phyloP scores from a whole-genome alignment of 129 eudicot genomes.

The Flaveria ramosissima region DNA sequence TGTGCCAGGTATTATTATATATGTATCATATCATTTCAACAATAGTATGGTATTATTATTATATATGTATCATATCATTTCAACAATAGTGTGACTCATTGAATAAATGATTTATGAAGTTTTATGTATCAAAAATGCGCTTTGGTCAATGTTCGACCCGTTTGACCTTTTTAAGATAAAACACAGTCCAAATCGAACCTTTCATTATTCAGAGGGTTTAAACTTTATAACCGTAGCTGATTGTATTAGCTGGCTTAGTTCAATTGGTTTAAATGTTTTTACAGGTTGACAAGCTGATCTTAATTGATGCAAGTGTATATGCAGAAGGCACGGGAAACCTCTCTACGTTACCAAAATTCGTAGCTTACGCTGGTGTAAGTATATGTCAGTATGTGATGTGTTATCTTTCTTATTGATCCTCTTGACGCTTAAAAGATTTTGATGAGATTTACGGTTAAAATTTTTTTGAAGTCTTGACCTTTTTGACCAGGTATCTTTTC shows the following conservation, averaged over 20 bases:
- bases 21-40: background rate
- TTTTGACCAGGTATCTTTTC: slow-evolving; percentile 55
- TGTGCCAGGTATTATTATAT: background rate
- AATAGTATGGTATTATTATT: background rate
- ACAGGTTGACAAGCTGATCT: slow-evolving; percentile 86
- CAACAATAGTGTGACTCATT: background rate
- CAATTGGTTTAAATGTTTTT: slow-evolving; percentile 1
- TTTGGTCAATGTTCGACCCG: background rate
- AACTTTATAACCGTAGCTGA: background rate
- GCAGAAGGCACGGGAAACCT: slow-evolving; percentile 88
- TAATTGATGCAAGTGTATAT: slow-evolving; percentile 93
- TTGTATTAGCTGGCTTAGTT: slow-evolving; percentile 7
- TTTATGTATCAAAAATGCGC: background rate
- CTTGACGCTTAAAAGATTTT: background rate
- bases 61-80: no score
- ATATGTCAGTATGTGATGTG: slow-evolving; percentile 28
- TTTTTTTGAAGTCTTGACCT: background rate
- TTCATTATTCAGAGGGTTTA: background rate
- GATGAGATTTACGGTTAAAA: background rate
- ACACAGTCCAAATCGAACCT: background rate
- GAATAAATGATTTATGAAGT: background rate
- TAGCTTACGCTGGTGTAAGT: slow-evolving; percentile 86
- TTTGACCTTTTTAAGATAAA: background rate
- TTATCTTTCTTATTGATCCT: background rate
- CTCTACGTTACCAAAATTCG: slow-evolving; percentile 59